A percentile compares a stretch with the other conserved stretches of the same genome.
These are phyloP conservation scores for Xylariaceae sp. DNA, from an alignment of 2,329 filamentous ascomycete species.

Conservation along the genomic window DNA sequence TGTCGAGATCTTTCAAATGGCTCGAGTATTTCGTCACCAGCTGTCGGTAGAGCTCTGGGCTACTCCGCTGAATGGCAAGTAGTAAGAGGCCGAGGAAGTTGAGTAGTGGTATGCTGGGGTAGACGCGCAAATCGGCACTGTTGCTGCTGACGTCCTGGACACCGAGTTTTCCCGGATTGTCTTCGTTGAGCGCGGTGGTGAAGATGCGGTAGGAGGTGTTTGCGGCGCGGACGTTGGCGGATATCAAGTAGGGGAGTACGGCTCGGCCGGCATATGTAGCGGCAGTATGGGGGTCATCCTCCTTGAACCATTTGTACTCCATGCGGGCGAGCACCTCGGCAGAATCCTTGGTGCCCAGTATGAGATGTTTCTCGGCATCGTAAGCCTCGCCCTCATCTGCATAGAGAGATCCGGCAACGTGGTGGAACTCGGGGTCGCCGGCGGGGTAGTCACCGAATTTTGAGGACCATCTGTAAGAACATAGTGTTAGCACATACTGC, in stretches of 20 bases:
- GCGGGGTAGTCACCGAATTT: constrained; percentile 83
- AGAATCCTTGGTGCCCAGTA: constrained; percentile 86
- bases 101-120: constrained; percentile 85
- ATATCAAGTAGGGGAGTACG: constrained; percentile 84
- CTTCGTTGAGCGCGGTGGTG: constrained; percentile 58
- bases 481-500: constrained; percentile 9
- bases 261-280: constrained; percentile 81
- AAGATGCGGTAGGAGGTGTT: constrained; percentile 78
- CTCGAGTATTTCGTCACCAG: constrained; percentile 75
- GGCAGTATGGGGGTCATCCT: constrained; percentile 83
- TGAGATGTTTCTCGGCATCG: constrained; percentile 86
- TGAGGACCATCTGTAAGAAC: constrained; percentile 65
- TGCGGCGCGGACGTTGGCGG: constrained; percentile 86
- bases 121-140: constrained; percentile 72
- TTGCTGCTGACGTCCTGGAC: constrained; percentile 78
- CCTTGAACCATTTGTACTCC: constrained; percentile 91
- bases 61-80: constrained; percentile 76
- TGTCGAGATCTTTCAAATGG: constrained; percentile 71
- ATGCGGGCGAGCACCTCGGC: constrained; percentile 74
- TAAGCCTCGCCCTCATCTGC: constrained; percentile 92
- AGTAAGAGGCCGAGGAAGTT: constrained; percentile 89
- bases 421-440: constrained; percentile 91
- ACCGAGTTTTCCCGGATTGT: constrained; percentile 54
- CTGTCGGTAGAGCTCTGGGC: constrained; percentile 74
- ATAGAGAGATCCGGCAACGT: constrained; percentile 81